Conservation (phyloP, 768 basidiomycete genomes). For the Tulasnella sp. region DNA sequence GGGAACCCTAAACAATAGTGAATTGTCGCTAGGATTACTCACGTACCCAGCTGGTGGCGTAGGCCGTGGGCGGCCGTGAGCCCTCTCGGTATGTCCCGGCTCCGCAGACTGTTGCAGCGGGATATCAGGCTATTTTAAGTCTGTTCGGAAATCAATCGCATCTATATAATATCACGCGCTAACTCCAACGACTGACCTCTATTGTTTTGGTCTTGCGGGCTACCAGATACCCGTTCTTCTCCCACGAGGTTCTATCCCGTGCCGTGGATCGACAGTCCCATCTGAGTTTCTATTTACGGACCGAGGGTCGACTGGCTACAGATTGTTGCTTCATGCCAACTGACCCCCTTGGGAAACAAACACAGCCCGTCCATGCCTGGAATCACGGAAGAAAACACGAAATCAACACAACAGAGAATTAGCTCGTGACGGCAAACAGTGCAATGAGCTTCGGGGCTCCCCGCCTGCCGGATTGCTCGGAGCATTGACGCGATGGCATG, state of each 20-base stretch:
- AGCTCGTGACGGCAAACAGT: neutral
- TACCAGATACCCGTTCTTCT: neutral
- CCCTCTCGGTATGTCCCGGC: neutral
- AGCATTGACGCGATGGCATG: neutral
- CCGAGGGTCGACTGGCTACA: neutral
- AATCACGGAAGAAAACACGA: neutral
- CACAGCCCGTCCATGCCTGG: neutral
- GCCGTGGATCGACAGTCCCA: neutral
- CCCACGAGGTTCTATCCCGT: neutral
- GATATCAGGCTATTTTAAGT: no score
- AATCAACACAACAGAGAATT: neutral
- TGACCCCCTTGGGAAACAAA: neutral
- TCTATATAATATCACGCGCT: accelerated
- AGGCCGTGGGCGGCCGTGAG: neutral
- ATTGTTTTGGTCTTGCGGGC: neutral
- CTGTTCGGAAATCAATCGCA: no score
- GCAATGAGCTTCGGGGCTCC: neutral
- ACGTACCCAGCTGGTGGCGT: neutral
- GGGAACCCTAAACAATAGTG: neutral
- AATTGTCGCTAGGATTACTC: neutral
- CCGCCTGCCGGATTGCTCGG: neutral
- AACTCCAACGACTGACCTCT: neutral
- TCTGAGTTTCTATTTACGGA: neutral
- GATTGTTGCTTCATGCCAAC: neutral
- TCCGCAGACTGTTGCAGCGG: no score